Conservation (phyloP, 2,329 filamentous ascomycete genomes). For the Lizonia empirigonia region DNA sequence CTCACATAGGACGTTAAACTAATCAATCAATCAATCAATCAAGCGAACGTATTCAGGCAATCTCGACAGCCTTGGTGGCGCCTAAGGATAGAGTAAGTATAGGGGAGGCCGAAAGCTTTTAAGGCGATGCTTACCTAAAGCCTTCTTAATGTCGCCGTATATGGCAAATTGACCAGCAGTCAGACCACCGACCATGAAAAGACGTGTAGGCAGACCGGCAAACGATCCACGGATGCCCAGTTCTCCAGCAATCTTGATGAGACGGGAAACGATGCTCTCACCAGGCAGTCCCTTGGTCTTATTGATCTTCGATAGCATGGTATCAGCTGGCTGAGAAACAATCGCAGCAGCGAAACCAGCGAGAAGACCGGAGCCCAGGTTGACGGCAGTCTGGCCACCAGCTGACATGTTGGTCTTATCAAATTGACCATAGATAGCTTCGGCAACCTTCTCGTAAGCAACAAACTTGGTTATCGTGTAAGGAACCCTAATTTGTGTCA, state of each 20-base stretch:
- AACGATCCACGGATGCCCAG: constrained; percentile 80
- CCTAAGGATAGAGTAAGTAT: too few relatives aligned
- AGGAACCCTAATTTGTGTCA: constrained; percentile 66
- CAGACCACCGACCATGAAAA: constrained; percentile 71
- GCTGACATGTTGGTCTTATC: constrained; percentile 74
- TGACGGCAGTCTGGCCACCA: constrained; percentile 76
- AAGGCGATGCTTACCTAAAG: too few relatives aligned
- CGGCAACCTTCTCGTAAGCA: constrained; percentile 86
- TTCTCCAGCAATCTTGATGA: constrained; percentile 88
- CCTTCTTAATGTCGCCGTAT: constrained; percentile 75
- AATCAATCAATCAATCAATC: too few relatives aligned
- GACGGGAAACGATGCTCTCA: constrained; percentile 78
- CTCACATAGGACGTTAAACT: too few relatives aligned
- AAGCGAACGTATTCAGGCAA: too few relatives aligned
- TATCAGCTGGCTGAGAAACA: constrained; percentile 88
- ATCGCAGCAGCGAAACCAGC: constrained; percentile 87
- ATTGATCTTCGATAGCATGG: constrained; percentile 96
- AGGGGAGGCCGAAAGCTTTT: too few relatives aligned
- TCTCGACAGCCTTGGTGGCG: too few relatives aligned
- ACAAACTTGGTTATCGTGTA: constrained; percentile 97
- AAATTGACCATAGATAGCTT: constrained; percentile 69
- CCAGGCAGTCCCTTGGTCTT: constrained; percentile 87
- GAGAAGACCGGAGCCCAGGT: constrained; percentile 83
- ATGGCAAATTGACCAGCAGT: constrained; percentile 75
- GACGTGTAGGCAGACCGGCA: constrained; percentile 79